These are phyloP conservation scores for Fusarium nurragi DNA, from an alignment of 2,329 filamentous ascomycete species.

Conservation along the genomic window DNA sequence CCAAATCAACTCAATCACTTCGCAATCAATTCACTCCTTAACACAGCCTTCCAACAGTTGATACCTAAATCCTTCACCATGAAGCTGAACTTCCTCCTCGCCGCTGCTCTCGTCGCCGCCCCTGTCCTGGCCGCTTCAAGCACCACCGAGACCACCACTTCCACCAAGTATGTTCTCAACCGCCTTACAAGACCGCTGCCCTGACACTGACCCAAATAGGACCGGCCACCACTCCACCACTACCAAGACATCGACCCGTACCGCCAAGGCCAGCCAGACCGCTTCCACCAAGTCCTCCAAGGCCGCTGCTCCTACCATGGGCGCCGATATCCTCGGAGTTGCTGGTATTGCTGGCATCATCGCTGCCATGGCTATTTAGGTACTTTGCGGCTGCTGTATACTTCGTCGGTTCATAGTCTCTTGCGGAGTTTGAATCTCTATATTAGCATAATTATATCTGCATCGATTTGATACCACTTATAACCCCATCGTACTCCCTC, in stretches of 20 bases:
- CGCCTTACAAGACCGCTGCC: no score
- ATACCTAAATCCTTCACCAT: neutral
- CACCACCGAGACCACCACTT: conserved; percentile 2
- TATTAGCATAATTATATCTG: neutral
- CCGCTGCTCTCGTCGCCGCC: conserved; percentile 3
- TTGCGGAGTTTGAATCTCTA: neutral
- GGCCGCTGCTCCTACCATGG: conserved; percentile 13
- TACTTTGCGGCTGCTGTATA: neutral
- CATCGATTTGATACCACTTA: neutral
- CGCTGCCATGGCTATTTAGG: conserved; percentile 17
- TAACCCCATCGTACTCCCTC: neutral
- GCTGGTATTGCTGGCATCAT: conserved; percentile 13
- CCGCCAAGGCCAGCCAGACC: neutral
- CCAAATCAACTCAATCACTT: neutral
- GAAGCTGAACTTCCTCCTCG: conserved; percentile 21
- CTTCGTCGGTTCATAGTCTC: conserved; percentile 7
- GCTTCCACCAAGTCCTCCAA: neutral
- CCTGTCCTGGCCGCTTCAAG: conserved; percentile 9
- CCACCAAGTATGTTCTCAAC: conserved; percentile 1
- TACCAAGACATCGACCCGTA: neutral
- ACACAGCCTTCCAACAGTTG: neutral
- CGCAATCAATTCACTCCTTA: neutral
- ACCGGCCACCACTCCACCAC: neutral
- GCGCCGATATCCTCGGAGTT: conserved; percentile 12
- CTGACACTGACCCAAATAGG: neutral